These are phyloP conservation scores for Chalaropsis ovoidea DNA, from an alignment of 2,329 filamentous ascomycete species.

Conservation along the genomic window DNA sequence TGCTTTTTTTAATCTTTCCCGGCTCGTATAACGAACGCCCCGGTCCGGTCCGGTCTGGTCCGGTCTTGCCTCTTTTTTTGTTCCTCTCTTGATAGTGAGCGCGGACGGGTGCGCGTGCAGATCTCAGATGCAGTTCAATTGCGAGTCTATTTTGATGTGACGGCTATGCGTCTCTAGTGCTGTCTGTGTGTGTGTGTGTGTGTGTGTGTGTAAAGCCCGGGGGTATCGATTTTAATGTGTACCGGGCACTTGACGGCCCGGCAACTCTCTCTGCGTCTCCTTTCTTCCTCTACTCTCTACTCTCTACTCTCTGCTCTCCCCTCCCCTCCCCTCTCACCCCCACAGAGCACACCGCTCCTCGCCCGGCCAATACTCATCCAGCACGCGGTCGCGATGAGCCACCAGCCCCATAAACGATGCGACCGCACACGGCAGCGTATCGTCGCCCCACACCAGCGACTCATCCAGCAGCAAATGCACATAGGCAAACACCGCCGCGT, in stretches of 20 bases:
- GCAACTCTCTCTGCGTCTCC: not conserved
- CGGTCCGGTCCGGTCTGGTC: too few relatives aligned
- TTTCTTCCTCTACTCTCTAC: not conserved
- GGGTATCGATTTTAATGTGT: constrained; percentile 4
- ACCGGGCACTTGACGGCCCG: not conserved
- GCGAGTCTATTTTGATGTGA: not conserved
- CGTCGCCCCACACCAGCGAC: constrained; percentile 52
- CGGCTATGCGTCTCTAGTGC: not conserved
- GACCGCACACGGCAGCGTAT: constrained; percentile 48
- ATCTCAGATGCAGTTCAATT: not conserved
- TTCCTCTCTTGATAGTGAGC: too few relatives aligned
- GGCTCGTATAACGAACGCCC: too few relatives aligned
- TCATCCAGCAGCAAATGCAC: constrained; percentile 67
- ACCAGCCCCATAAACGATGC: constrained; percentile 51
- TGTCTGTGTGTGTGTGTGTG: not conserved
- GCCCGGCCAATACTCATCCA: constrained; percentile 27
- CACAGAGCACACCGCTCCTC: constrained; percentile 10
- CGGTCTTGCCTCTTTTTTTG: too few relatives aligned
- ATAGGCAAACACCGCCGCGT: constrained; percentile 84
- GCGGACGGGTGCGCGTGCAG: not conserved
- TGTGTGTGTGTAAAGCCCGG: not conserved
- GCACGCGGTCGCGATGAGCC: constrained; percentile 34
- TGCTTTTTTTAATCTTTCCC: too few relatives aligned
- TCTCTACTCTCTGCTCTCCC: not conserved
- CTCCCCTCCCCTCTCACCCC: not conserved